Base-by-base conservation (phyloP, 768 basidiomycete genomes). In the Tylopilus rubrobrunneus region DNA sequence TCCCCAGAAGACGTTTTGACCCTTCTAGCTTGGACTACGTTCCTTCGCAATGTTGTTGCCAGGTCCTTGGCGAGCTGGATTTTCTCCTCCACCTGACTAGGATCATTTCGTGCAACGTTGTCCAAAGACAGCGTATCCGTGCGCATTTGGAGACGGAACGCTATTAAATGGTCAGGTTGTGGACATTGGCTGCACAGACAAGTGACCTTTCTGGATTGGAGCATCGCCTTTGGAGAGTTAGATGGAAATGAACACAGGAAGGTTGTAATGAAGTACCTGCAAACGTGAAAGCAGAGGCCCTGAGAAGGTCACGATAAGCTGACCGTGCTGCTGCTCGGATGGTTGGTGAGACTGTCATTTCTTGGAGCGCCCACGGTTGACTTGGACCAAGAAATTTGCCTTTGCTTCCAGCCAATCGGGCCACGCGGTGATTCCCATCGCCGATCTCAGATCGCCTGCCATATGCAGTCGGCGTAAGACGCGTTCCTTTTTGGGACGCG, bases 1-100 rank as follows among this genome's bases (percentile, higher is more conserved):
- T 73, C 65, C 55, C 70, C 64, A 3, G 61, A 52, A 27, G 60
- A 59, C n/a, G 64, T 65, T 17, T 71, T 52, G 10, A 82, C 74
- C 62, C 73, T 80, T 42, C 73, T 69, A 2, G 84, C 95, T 69
- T 98, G 95, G 1, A 92, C 93, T 42, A 98, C 76, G 67, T 98
- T 98, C 67, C 74, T 82, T 56, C 87, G 77, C 55, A 98, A 66
- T 34, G 90, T 82, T 23, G 74, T 65, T 5, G 93, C 89, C 42
- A 94, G 76, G 41, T 97, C 92, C 48, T 74, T 76, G 41, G 85
- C 82, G 5, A 87, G 72, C 49, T 77, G 75, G 7, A 80, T 77
- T 53, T 81, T 80, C 50, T 80, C 75, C 60, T 81, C 73, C 48
- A 84, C 82, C 12, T 71, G 67, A 34, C 68, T 68, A 6, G 78